Base-by-base conservation (phyloP, 257 asterid genomes). In the Sherardia arvensis region DNA sequence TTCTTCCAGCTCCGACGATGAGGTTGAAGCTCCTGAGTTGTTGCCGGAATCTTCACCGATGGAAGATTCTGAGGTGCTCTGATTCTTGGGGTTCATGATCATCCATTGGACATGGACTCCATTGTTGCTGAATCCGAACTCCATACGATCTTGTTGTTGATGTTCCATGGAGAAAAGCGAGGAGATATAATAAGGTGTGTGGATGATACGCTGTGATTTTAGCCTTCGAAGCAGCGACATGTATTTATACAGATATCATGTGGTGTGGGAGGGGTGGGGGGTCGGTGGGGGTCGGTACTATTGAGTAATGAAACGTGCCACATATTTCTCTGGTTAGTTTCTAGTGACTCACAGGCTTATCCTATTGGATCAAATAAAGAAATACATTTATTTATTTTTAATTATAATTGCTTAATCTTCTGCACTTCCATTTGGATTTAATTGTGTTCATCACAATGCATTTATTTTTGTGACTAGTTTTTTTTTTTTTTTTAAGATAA, bases 1-100 rank as follows among this genome's bases (percentile, higher is more conserved):
- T 53, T 82, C 88, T 22, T n/a, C 64, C 32, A 66, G 57, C 3
- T 79, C 81, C 43, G 63, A 55, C 47, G 79, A 67, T 15, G 84
- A 75, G 43, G 73, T 68, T 34, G 74, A 80, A 14, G 79, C 69
- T 33, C 64, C 64, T 4, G 36, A 66, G 21, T 72, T 70, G 62
- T 67, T 12, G 22, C 29, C 73, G 4, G 77, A 76, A 71, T 58
- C 61, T 32, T 66, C 74, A 62, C 59, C 47, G 12, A 61, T 66
- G 36, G 80, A 80, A 22, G 64, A 53, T 21, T 64, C 81, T 54
- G 62, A 38, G 4, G 40, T 17, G 40, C 17, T 43, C 1, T 15
- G 8, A 0, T 66, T 65, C 63, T 54, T 67, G 49, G 30, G 33
- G 12, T 71, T 73, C 65, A 60, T 61, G 55, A 64, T 73, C 32